A percentile compares a stretch with the other conserved stretches of the same genome.
Evolutionary conservation across 1,284 basidiomycete species (phyloP).

Genomic region (Leccinum insolens): DNA sequence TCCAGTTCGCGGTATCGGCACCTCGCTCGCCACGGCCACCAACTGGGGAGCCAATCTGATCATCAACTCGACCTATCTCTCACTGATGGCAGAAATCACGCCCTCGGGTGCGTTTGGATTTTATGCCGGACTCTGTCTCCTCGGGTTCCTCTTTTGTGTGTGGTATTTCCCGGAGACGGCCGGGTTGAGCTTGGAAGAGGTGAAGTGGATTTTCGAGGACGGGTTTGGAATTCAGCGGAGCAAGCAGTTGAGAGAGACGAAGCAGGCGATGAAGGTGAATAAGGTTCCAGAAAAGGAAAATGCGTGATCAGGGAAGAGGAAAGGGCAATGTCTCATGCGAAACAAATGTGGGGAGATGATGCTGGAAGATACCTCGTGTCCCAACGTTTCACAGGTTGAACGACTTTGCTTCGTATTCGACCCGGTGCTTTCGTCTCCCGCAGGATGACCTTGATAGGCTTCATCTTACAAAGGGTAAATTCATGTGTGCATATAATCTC

Average conservation of each 20-base stretch:
- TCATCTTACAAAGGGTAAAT: not conserved
- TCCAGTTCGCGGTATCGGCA: slow-evolving; percentile 78
- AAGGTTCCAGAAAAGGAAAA: not conserved
- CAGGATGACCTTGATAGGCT: not conserved
- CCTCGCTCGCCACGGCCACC: slow-evolving; percentile 76
- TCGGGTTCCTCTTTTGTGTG: slow-evolving; percentile 72
- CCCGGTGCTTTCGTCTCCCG: too few species aligned
- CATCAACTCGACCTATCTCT: slow-evolving; percentile 80
- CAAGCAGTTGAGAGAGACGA: slow-evolving; percentile 32
- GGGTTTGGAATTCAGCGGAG: slow-evolving; percentile 65
- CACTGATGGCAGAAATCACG: slow-evolving; percentile 75
- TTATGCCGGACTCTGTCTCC: slow-evolving; percentile 74
- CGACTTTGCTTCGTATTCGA: too few species aligned
- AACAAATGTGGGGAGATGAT: not conserved
- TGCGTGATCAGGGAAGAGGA: not conserved
- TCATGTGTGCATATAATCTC: too few species aligned
- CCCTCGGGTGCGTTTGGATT: slow-evolving; percentile 82
- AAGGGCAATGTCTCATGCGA: not conserved
- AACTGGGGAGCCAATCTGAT: slow-evolving; percentile 85
- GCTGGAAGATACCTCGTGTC: not conserved
- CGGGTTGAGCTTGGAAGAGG: slow-evolving; percentile 78
- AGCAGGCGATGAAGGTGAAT: slow-evolving; percentile 15
- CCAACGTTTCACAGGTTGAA: too few species aligned
- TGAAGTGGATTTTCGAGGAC: slow-evolving; percentile 57
- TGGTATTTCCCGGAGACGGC: slow-evolving; percentile 79